phyloP scores from a whole-genome alignment of 768 basidiomycete species.

The Kwoniella botswanensis region DNA sequence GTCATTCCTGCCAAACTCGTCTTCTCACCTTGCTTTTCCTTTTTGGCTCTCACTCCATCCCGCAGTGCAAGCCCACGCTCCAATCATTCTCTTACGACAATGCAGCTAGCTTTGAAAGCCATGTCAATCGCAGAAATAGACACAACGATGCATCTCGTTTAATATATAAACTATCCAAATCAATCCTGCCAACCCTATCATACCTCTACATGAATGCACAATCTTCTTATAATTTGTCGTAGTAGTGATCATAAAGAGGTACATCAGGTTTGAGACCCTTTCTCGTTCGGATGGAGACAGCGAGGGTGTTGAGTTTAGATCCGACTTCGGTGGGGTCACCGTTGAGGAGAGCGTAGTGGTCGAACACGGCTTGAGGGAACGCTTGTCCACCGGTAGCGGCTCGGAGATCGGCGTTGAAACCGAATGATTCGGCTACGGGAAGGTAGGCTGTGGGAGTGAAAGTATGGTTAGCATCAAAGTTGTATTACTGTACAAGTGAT shows the following conservation, averaged over 20 bases:
- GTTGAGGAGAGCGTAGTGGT: constrained; percentile 54
- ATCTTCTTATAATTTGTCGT: constrained; percentile 34
- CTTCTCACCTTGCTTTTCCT: too few relatives aligned
- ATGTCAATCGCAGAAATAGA: background rate
- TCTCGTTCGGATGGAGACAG: constrained; percentile 78
- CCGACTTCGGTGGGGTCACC: constrained; percentile 81
- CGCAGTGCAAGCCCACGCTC: too few relatives aligned
- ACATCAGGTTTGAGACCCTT: constrained; percentile 67
- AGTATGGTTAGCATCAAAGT: background rate
- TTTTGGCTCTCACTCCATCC: too few relatives aligned
- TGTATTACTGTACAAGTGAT: too few relatives aligned
- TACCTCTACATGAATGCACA: background rate
- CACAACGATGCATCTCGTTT: constrained; percentile 20
- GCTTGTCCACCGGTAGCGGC: constrained; percentile 93
- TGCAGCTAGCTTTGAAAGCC: too few relatives aligned
- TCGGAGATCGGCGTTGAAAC: constrained; percentile 96
- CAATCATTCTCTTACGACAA: too few relatives aligned
- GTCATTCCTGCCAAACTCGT: too few relatives aligned
- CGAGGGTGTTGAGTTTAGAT: constrained; percentile 74
- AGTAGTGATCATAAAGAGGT: constrained; percentile 38
- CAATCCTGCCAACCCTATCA: background rate
- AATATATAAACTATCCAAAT: background rate
- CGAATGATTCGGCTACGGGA: constrained; percentile 66
- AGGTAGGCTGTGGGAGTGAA: constrained; percentile 42
- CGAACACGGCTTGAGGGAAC: constrained; percentile 80